These are phyloP conservation scores for Populus davidiana DNA, from an alignment of 345 rosid genomes.

Conservation along the genomic window DNA sequence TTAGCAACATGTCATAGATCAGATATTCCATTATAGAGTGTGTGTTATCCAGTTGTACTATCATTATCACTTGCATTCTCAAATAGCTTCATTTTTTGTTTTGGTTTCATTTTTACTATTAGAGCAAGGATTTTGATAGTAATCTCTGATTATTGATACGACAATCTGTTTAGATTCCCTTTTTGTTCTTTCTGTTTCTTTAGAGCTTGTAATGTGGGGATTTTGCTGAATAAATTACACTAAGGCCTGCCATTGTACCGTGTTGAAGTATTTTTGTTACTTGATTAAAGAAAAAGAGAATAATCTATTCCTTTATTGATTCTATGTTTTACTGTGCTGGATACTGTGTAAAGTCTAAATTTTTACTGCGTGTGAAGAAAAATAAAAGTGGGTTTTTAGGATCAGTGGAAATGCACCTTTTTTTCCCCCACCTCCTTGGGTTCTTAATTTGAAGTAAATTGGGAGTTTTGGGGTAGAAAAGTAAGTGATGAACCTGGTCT, in stretches of 20 bases:
- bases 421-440: not conserved
- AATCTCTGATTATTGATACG: not conserved
- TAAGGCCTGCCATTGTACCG: not conserved
- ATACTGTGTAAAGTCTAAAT: not conserved
- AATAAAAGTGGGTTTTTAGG: not conserved
- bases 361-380: not conserved
- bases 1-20: not conserved
- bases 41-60: not conserved
- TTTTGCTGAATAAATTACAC: not conserved
- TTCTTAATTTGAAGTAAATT: not conserved
- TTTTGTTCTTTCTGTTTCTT: not conserved
- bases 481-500: not conserved
- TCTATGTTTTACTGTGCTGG: not conserved
- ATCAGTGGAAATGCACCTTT: not conserved
- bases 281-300: too few species aligned
- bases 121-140: not conserved
- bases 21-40: not conserved
- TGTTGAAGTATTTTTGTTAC: not conserved
- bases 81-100: not conserved
- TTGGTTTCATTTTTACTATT: not conserved
- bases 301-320: not conserved
- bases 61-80: not conserved
- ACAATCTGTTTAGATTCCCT: not conserved
- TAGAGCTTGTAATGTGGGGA: not conserved
- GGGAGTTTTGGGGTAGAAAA: not conserved